These are phyloP conservation scores for Puccinia coronata DNA, from an alignment of 1,284 basidiomycete species.

Conservation along the genomic window DNA sequence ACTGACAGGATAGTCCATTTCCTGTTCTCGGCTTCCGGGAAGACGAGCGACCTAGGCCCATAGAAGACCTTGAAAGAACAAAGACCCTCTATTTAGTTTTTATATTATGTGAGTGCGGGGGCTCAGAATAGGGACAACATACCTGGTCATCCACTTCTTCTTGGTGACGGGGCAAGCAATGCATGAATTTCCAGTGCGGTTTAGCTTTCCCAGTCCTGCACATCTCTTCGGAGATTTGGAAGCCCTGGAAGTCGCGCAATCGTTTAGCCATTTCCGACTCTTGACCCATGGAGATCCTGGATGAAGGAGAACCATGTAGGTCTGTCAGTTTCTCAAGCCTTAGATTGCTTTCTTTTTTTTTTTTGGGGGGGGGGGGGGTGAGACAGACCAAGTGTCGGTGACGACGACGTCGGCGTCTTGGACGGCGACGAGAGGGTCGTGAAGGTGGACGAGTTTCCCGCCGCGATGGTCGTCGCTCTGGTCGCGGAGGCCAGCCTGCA, in stretches of 20 bases:
- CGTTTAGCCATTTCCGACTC: conserved; percentile 91
- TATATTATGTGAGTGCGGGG: neutral
- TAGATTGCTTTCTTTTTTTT: too few species aligned
- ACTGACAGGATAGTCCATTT: conserved; percentile 58
- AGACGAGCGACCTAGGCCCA: conserved; percentile 56
- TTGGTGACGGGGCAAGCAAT: conserved; percentile 88
- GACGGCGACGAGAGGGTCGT: conserved; percentile 81
- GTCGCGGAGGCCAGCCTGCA: conserved; percentile 60
- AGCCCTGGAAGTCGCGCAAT: conserved; percentile 82
- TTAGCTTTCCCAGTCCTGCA: conserved; percentile 72
- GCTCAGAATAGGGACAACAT: neutral
- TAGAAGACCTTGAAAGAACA: conserved; percentile 55
- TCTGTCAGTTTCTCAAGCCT: neutral
- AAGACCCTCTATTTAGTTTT: neutral
- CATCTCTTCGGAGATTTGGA: conserved; percentile 81
- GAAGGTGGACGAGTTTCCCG: conserved; percentile 70
- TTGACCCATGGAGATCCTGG: conserved; percentile 97
- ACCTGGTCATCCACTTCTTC: conserved; percentile 89
- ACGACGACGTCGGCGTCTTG: conserved; percentile 86
- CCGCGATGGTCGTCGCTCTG: conserved; percentile 59
- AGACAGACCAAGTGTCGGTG: conserved; percentile 97
- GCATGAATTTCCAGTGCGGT: conserved; percentile 89
- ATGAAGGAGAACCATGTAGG: neutral
- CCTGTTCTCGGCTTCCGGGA: conserved; percentile 59
- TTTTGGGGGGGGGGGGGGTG: too few species aligned